Evolutionary conservation across 768 basidiomycete species (phyloP).

Genomic region (Pilatotrama ljubarskyi): DNA sequence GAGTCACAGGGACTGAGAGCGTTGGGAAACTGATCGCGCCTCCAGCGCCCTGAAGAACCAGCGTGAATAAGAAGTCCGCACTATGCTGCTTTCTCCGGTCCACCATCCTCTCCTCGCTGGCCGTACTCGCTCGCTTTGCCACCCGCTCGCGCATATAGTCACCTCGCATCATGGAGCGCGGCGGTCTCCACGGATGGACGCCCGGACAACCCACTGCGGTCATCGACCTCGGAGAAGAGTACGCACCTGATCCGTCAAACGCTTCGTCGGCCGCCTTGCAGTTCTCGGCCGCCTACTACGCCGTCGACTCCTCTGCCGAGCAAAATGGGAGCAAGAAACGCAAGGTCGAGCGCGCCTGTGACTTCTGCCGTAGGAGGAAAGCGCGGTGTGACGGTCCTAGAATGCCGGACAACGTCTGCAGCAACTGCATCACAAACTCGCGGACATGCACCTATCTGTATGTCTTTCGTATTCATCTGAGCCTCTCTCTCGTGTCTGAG

Average conservation of each 20-base stretch:
- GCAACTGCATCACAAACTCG: slow-evolving; percentile 37
- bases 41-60: slow-evolving; percentile 19
- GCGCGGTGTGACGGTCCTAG: slow-evolving; percentile 36
- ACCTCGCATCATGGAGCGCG: slow-evolving; percentile 14
- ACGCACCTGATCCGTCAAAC: slow-evolving; percentile 20
- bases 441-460: slow-evolving; percentile 39
- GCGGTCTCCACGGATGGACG: slow-evolving; percentile 14
- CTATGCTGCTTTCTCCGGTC: slow-evolving; percentile 17
- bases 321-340: slow-evolving; percentile 32
- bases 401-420: slow-evolving; percentile 37
- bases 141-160: not conserved
- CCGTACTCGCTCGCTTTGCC: not conserved
- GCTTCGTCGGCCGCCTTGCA: slow-evolving; percentile 18
- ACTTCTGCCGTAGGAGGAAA: slow-evolving; percentile 36
- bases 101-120: slow-evolving; percentile 6
- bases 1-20: slow-evolving; percentile 13
- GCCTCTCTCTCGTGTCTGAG: not conserved
- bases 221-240: slow-evolving; percentile 24
- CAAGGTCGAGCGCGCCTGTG: slow-evolving; percentile 37
- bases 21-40: slow-evolving; percentile 21
- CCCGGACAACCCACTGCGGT: slow-evolving; percentile 21
- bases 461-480: slow-evolving; percentile 11
- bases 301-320: slow-evolving; percentile 23
- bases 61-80: slow-evolving; percentile 20
- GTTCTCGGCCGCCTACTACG: slow-evolving; percentile 21